Percentiles rank a stretch among this genome's conserved stretches.
phyloP scores from a whole-genome alignment of 257 asterid species.

The Penstemon barbatus region DNA sequence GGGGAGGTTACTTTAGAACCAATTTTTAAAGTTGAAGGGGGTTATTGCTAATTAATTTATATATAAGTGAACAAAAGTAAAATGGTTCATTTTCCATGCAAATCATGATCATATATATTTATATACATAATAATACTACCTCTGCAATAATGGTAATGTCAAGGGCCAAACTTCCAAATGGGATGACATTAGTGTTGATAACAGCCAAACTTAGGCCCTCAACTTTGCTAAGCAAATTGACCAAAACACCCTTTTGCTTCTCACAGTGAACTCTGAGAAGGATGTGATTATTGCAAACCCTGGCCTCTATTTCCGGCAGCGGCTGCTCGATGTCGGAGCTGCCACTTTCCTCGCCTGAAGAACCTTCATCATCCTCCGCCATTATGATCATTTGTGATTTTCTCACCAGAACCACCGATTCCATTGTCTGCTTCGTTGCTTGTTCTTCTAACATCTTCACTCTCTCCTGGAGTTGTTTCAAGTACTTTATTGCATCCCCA shows the following conservation, averaged over 20 bases:
- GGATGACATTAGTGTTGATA: slow-evolving; percentile 35
- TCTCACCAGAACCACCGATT: slow-evolving; percentile 36
- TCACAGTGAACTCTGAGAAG: slow-evolving; percentile 44
- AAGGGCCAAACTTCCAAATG: slow-evolving; percentile 38
- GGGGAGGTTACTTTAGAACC: too few relatives aligned
- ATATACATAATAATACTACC: slow-evolving; percentile 39
- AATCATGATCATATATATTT: too few relatives aligned
- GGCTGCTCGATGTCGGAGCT: slow-evolving; percentile 23
- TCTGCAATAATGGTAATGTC: slow-evolving; percentile 50
- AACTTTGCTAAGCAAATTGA: slow-evolving; percentile 34
- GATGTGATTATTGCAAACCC: slow-evolving; percentile 35
- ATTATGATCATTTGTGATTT: slow-evolving; percentile 33
- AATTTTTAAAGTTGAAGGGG: too few relatives aligned
- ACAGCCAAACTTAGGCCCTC: slow-evolving; percentile 45
- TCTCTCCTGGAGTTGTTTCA: slow-evolving; percentile 38
- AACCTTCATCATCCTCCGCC: slow-evolving; percentile 44
- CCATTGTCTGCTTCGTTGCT: slow-evolving; percentile 26
- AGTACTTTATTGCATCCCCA: slow-evolving; percentile 43
- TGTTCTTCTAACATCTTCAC: slow-evolving; percentile 42
- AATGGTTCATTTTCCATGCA: too few relatives aligned
- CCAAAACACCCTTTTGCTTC: slow-evolving; percentile 39
- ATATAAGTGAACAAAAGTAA: not conserved
- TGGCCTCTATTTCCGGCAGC: slow-evolving; percentile 47
- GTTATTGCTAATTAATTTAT: not conserved
- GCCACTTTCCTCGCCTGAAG: slow-evolving; percentile 33